These are phyloP conservation scores for Ophiostoma triangulosporum DNA, from an alignment of 2,329 filamentous ascomycete species.

Conservation along the genomic window DNA sequence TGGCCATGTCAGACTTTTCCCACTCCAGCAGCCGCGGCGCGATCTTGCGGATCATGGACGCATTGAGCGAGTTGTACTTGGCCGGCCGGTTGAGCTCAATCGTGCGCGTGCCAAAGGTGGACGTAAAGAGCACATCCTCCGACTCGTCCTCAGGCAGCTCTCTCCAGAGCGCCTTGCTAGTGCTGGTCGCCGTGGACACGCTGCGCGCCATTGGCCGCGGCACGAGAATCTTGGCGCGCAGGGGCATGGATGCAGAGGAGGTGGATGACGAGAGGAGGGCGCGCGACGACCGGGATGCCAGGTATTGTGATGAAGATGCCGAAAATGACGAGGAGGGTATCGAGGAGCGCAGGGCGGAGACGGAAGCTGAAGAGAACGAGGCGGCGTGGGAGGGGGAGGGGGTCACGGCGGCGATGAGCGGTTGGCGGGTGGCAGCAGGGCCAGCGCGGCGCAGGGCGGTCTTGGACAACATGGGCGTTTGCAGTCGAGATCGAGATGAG, in stretches of 20 bases:
- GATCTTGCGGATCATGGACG: constrained; percentile 92
- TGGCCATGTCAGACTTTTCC: constrained; percentile 88
- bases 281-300: not conserved
- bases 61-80: constrained; percentile 86
- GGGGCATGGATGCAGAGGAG: constrained; percentile 48
- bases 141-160: constrained; percentile 56
- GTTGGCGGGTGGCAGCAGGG: constrained; percentile 28
- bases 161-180: constrained; percentile 25
- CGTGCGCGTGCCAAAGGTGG: constrained; percentile 75
- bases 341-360: not conserved
- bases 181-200: constrained; percentile 23
- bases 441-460: constrained; percentile 40
- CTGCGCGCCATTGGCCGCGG: constrained; percentile 34
- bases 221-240: constrained; percentile 60
- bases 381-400: constrained; percentile 16
- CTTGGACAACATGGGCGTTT: constrained; percentile 39
- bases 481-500: not conserved
- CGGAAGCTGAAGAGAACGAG: constrained; percentile 14
- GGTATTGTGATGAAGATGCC: not conserved
- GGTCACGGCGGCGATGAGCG: constrained; percentile 22
- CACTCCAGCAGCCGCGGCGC: constrained; percentile 79
- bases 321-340: not conserved
- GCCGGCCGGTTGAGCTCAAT: constrained; percentile 87
- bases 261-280: not conserved
- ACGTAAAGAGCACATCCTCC: constrained; percentile 88